A percentile compares a stretch with the other conserved stretches of the same genome.
Conservation (phyloP, 306 rosid species). For the Begonia masoniana region DNA sequence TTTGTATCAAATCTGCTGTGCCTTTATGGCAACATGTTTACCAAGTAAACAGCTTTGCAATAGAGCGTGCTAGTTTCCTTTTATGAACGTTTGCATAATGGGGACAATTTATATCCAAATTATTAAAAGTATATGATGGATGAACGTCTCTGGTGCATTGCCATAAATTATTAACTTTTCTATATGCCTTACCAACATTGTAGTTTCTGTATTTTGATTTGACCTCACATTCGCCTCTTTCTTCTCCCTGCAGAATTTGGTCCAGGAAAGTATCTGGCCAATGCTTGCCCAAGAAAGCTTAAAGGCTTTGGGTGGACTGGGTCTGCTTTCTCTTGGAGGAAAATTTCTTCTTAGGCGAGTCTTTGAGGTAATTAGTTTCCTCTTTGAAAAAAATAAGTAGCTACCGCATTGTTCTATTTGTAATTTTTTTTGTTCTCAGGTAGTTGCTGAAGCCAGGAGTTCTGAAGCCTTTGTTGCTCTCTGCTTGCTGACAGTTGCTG, state of each 20-base stretch:
- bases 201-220: not conserved
- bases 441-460: conserved; percentile 98
- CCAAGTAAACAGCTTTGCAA: too few species aligned
- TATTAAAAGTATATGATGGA: not conserved
- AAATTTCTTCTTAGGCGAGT: conserved; percentile 86
- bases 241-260: conserved; percentile 43
- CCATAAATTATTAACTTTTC: not conserved
- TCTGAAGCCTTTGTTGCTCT: conserved; percentile 99
- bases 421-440: conserved; percentile 33
- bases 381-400: not conserved
- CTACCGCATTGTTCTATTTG: too few species aligned
- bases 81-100: too few species aligned
- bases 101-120: not conserved
- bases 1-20: too few species aligned
- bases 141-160: not conserved
- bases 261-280: conserved; percentile 82
- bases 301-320: conserved; percentile 90
- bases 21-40: too few species aligned
- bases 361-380: conserved; percentile 58
- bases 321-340: conserved; percentile 89
- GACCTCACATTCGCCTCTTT: conserved; percentile 2
- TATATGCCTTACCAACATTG: not conserved
- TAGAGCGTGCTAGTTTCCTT: too few species aligned
- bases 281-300: conserved; percentile 91
- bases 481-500: conserved; percentile 89